Conservation (phyloP, 495 filamentous ascomycete species). For the Neurospora hispaniola region DNA sequence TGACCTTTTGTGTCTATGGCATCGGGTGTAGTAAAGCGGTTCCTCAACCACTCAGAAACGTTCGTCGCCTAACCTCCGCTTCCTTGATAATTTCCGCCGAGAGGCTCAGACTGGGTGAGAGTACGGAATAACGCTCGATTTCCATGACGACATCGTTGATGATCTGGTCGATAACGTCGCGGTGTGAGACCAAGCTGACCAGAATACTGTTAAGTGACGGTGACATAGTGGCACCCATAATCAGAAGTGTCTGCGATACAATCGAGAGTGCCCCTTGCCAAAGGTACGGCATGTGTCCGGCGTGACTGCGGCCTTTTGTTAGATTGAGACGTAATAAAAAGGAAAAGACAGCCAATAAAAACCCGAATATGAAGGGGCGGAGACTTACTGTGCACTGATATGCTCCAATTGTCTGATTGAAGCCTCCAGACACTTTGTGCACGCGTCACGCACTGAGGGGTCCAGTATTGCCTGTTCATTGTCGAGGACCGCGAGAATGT, state of each 20-base stretch:
- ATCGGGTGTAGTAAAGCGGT: background rate
- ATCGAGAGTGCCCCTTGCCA: slow-evolving; percentile 79
- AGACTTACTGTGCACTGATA: slow-evolving; percentile 59
- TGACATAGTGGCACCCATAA: slow-evolving; percentile 82
- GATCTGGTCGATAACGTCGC: slow-evolving; percentile 56
- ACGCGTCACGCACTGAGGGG: slow-evolving; percentile 60
- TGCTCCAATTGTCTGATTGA: slow-evolving; percentile 71
- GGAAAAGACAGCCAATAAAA: slow-evolving; percentile 11
- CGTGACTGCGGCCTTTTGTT: slow-evolving; percentile 48
- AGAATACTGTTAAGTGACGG: slow-evolving; percentile 57
- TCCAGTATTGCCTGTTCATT: slow-evolving; percentile 63
- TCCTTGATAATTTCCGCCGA: slow-evolving; percentile 70
- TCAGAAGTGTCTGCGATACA: slow-evolving; percentile 65
- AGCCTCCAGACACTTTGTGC: slow-evolving; percentile 72
- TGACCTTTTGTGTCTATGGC: background rate
- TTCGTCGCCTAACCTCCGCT: slow-evolving; percentile 56
- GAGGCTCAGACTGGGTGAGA: slow-evolving; percentile 63
- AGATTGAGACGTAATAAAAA: slow-evolving; percentile 22
- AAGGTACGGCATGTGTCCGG: slow-evolving; percentile 77
- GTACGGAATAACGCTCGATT: slow-evolving; percentile 58
- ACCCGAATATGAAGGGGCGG: slow-evolving; percentile 5
- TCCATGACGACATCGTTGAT: slow-evolving; percentile 65
- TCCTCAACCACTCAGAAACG: slow-evolving; percentile 36
- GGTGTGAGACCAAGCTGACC: slow-evolving; percentile 43
- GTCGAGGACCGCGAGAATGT: slow-evolving; percentile 68